phyloP scores from a whole-genome alignment of 441 rosid species.

The Bocquillonia castaneifolia region DNA sequence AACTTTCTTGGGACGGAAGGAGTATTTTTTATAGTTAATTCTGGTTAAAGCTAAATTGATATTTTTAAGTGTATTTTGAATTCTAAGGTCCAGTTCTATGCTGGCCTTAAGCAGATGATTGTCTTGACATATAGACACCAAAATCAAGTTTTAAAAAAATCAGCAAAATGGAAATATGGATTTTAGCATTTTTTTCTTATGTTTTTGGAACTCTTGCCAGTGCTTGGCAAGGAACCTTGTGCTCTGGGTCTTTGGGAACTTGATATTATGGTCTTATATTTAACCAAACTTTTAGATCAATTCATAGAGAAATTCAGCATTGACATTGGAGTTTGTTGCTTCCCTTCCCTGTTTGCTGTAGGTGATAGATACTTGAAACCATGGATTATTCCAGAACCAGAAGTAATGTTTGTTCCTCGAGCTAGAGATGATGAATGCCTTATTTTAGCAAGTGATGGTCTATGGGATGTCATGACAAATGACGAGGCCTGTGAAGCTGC shows the following conservation, averaged over 20 bases:
- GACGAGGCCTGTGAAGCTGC: conserved; percentile 82
- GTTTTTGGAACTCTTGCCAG: neutral
- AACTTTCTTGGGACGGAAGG: too few relatives aligned
- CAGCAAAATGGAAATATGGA: neutral
- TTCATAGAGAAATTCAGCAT: neutral
- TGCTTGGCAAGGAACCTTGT: neutral
- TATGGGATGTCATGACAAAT: conserved; percentile 81
- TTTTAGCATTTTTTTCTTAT: neutral
- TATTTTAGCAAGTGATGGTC: conserved; percentile 74
- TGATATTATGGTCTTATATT: neutral
- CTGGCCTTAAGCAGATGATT: neutral
- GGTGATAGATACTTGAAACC: conserved; percentile 84
- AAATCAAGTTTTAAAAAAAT: neutral
- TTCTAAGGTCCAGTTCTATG: neutral
- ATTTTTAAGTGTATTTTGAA: neutral
- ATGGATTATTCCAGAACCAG: conserved; percentile 78
- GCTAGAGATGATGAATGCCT: conserved; percentile 79
- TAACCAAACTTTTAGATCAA: too few relatives aligned
- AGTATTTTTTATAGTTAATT: too few relatives aligned
- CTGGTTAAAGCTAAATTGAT: neutral
- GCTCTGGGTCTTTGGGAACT: neutral
- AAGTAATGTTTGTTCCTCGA: conserved; percentile 68
- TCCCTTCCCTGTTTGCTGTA: conserved; percentile 19
- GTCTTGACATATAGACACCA: neutral
- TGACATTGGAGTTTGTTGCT: neutral